Percentiles rank a stretch among this genome's conserved stretches.
Conservation (phyloP, 2,329 filamentous ascomycete species). For the Colletotrichum zoysiae region DNA sequence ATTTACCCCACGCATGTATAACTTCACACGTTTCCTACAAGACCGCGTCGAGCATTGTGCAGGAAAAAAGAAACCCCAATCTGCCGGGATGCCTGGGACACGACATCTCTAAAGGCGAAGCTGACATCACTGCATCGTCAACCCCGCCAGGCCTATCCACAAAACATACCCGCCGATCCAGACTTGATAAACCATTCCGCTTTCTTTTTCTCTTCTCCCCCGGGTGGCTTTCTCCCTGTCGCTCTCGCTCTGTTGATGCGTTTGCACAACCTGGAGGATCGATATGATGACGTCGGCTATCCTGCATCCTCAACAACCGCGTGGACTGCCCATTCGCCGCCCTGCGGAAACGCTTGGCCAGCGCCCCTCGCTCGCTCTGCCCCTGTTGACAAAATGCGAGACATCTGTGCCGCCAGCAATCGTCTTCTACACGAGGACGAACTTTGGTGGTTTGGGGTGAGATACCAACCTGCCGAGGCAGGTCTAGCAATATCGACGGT, state of each 20-base stretch:
- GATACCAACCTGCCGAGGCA: not conserved
- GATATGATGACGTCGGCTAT: not conserved
- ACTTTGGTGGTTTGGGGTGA: no score
- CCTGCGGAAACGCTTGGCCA: not conserved
- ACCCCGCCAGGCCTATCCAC: not conserved
- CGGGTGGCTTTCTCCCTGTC: no score
- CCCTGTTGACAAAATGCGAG: not conserved
- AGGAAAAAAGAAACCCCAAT: not conserved
- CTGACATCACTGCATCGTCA: conserved; percentile 29
- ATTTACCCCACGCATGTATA: not conserved
- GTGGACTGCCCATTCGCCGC: not conserved
- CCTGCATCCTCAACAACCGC: not conserved
- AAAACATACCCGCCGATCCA: not conserved
- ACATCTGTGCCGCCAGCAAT: not conserved
- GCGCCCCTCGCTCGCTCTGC: not conserved
- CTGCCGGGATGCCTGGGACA: not conserved
- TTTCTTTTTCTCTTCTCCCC: not conserved
- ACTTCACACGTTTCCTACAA: not conserved
- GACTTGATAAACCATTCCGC: not conserved
- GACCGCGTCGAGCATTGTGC: not conserved
- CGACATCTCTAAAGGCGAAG: no score
- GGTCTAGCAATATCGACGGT: not conserved
- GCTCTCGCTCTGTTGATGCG: not conserved
- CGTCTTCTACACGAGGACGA: no score
- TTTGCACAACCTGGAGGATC: not conserved